Evolutionary conservation across 139 green algal genomes (phyloP), one percentile per base, ranked within the genome.

Genomic region (Chlamydomonas schloesseri): DNA sequence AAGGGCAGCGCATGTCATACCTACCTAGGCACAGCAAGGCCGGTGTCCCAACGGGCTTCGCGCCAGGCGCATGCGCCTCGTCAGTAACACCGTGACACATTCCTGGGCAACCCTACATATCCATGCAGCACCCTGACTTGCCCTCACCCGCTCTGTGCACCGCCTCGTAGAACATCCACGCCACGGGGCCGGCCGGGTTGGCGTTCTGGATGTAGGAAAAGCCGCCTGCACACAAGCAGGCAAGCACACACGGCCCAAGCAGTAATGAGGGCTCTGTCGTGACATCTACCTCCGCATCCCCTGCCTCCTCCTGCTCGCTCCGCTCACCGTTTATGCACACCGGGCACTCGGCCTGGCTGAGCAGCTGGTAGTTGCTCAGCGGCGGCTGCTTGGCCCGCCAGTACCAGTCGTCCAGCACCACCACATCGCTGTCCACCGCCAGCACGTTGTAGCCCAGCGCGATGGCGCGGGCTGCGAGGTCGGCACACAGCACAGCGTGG

Each of bases 381-480:
- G 75, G 75, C 26, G 57, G 58, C 75, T 71, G 58, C 75, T 82
- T 82, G 34, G 28, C 74, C 9, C 55, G 31, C 55, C 55, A 70
- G 74, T 82, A 82, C 55, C 55, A 82, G 74, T 82, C 74, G n/a
- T 53, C 55, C 31, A 82, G 55, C 33, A 71, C 33, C 55, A 82
- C 1, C 33, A 36, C n/a, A 21, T 82, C 74, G 18, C 4, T 4
- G 55, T 82, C 74, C 14, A 82, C 50, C 29, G 74, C 74, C 55
- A 82, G 57, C 8, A 82, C 74, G 50, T 81, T 81, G 73, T 81
- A 81, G n/a, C 73, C 73, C 29, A 81, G 73, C 17, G 20, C 17
- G 14, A 81, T 50, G 50, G 73, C 29, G 31, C 73, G 73, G 31
- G 50, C 73, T 81, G 73, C 18, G 55, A 60, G 3, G n/a, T n/a